These are phyloP conservation scores for Ophiosphaerella narmari DNA, from an alignment of 2,329 filamentous ascomycete species.

Conservation along the genomic window DNA sequence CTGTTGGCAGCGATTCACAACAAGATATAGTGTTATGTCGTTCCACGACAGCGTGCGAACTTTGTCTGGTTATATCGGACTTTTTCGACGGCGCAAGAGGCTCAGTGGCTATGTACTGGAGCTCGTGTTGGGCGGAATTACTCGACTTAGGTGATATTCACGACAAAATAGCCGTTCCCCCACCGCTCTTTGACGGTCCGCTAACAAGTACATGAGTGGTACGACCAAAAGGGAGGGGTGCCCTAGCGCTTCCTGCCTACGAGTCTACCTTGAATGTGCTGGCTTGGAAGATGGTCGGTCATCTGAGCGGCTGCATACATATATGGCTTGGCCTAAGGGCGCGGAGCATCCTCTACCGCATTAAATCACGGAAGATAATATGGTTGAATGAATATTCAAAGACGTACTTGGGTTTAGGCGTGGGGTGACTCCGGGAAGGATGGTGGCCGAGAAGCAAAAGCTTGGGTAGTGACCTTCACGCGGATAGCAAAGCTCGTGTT, in stretches of 20 bases:
- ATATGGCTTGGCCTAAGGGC: slow-evolving; percentile 7
- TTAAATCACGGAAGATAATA: slow-evolving; percentile 5
- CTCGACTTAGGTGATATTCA: slow-evolving; percentile 1
- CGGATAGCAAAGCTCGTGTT: slow-evolving; percentile 18
- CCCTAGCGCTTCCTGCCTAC: not conserved
- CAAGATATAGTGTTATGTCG: no score
- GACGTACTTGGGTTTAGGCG: not conserved
- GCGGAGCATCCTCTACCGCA: slow-evolving; percentile 26
- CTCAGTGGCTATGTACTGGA: no score
- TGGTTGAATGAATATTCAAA: not conserved
- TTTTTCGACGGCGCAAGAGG: no score
- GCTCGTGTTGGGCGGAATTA: slow-evolving; percentile 3
- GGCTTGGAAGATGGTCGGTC: slow-evolving; percentile 16
- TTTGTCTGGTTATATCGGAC: no score
- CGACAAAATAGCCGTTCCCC: slow-evolving; percentile 11
- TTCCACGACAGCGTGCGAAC: no score
- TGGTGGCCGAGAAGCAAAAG: slow-evolving; percentile 23
- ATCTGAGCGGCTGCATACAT: slow-evolving; percentile 28
- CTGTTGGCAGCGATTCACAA: no score
- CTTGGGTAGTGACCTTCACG: slow-evolving; percentile 9
- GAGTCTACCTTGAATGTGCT: slow-evolving; percentile 8
- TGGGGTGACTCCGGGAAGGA: slow-evolving; percentile 18
- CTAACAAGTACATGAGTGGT: slow-evolving; percentile 4
- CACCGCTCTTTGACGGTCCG: slow-evolving; percentile 26
- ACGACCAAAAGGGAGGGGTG: not conserved